These are phyloP conservation scores for Cordyceps pruinosa DNA, from an alignment of 2,329 filamentous ascomycete genomes.

Conservation along the genomic window DNA sequence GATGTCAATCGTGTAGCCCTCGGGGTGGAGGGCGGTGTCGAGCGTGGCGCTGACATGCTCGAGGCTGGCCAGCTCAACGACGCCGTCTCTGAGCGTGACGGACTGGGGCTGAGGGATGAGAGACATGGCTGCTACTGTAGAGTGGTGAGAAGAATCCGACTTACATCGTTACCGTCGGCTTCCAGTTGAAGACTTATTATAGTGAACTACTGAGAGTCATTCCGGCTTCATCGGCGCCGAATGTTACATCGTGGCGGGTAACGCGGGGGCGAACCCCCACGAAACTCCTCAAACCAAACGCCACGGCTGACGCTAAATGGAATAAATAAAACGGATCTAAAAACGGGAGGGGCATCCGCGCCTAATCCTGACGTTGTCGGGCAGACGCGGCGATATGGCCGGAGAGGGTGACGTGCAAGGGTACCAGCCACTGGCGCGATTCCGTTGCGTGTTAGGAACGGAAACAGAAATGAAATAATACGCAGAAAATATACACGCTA, in stretches of 20 bases:
- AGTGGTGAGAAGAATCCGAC: too few relatives aligned
- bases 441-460: too few relatives aligned
- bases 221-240: not conserved
- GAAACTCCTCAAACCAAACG: not conserved
- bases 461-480: too few relatives aligned
- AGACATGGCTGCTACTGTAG: conserved; percentile 31
- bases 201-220: not conserved
- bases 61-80: conserved; percentile 22
- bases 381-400: too few relatives aligned
- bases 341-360: too few relatives aligned
- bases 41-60: not conserved
- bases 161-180: too few relatives aligned
- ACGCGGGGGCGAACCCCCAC: not conserved
- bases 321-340: too few relatives aligned
- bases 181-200: too few relatives aligned
- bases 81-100: conserved; percentile 14
- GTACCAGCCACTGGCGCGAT: too few relatives aligned
- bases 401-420: too few relatives aligned
- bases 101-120: not conserved
- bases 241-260: not conserved
- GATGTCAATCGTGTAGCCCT: conserved; percentile 2
- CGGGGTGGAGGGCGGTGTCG: not conserved
- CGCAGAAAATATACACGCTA: too few relatives aligned
- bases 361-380: too few relatives aligned
- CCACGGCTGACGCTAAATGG: not conserved